Percentiles rank a stretch among this genome's conserved stretches.
Conservation (phyloP, 1,139 yeast genomes). For the Cylindricascospora bacillispora region DNA sequence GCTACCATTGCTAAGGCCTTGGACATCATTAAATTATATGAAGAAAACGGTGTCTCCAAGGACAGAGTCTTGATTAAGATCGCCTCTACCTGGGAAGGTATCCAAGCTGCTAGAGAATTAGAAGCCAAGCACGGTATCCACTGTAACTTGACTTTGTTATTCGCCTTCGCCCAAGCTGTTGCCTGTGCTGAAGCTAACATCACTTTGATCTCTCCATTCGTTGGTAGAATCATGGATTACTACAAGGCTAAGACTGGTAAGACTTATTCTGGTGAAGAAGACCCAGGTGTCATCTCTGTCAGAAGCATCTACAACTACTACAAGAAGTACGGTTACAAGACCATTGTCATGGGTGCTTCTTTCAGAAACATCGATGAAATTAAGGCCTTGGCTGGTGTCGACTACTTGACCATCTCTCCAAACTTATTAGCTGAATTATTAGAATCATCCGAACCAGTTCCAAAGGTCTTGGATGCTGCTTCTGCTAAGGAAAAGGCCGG, state of each 20-base stretch:
- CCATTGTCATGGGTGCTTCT: slow-evolving; percentile 99
- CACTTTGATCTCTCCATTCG: slow-evolving; percentile 95
- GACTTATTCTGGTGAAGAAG: slow-evolving; percentile 64
- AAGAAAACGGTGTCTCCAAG: slow-evolving; percentile 69
- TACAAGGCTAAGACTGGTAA: slow-evolving; percentile 91
- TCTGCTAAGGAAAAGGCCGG: slow-evolving; percentile 40
- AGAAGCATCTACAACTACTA: slow-evolving; percentile 87
- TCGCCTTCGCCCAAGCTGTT: slow-evolving; percentile 94
- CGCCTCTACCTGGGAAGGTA: slow-evolving; percentile 99
- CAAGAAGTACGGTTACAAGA: slow-evolving; percentile 91
- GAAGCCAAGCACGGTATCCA: slow-evolving; percentile 86
- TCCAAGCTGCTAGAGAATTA: slow-evolving; percentile 94
- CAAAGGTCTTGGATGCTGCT: slow-evolving; percentile 59
- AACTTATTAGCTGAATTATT: slow-evolving; percentile 78
- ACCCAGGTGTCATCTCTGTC: slow-evolving; percentile 95
- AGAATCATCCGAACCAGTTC: slow-evolving; percentile 67
- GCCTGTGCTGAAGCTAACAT: slow-evolving; percentile 98
- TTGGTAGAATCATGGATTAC: slow-evolving; percentile 99
- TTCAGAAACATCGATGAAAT: slow-evolving; percentile 97
- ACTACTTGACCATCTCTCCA: slow-evolving; percentile 93
- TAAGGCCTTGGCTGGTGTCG: slow-evolving; percentile 95
- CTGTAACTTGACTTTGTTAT: slow-evolving; percentile 89
- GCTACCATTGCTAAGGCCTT: slow-evolving; percentile 89
- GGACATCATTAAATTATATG: slow-evolving; percentile 73
- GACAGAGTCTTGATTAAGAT: slow-evolving; percentile 90